These are phyloP conservation scores for Monilinia vaccinii-corymbosi DNA, from an alignment of 2,329 filamentous ascomycete species.

Conservation along the genomic window DNA sequence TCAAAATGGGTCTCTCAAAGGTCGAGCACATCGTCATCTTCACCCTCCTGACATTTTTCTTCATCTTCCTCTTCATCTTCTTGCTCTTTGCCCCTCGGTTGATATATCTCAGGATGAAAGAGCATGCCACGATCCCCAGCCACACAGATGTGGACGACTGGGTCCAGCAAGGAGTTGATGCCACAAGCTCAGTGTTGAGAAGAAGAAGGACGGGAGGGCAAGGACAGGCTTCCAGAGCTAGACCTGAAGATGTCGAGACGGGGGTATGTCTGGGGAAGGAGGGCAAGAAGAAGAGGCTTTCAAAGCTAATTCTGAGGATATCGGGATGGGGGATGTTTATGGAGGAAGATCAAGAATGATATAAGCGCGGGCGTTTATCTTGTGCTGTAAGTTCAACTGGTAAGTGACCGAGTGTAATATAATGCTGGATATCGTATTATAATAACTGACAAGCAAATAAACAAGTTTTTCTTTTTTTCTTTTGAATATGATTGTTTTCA, in stretches of 20 bases:
- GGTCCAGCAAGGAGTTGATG: neutral
- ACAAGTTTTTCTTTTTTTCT: neutral
- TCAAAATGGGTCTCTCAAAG: constrained; percentile 2
- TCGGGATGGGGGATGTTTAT: neutral
- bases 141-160: neutral
- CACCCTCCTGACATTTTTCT: neutral
- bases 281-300: neutral
- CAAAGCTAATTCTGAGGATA: neutral
- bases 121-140: neutral
- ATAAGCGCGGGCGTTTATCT: neutral
- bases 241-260: neutral
- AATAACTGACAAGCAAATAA: neutral
- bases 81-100: neutral
- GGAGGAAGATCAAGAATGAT: neutral
- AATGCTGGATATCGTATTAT: neutral
- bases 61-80: neutral
- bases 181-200: neutral
- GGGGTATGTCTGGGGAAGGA: neutral
- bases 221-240: neutral
- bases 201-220: neutral
- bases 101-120: neutral
- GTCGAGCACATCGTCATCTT: neutral
- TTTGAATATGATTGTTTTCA: neutral
- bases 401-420: neutral
- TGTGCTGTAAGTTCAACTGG: too few relatives aligned